These are phyloP conservation scores for Hypoxylon sp. DNA, from an alignment of 2,329 filamentous ascomycete genomes.

Conservation along the genomic window DNA sequence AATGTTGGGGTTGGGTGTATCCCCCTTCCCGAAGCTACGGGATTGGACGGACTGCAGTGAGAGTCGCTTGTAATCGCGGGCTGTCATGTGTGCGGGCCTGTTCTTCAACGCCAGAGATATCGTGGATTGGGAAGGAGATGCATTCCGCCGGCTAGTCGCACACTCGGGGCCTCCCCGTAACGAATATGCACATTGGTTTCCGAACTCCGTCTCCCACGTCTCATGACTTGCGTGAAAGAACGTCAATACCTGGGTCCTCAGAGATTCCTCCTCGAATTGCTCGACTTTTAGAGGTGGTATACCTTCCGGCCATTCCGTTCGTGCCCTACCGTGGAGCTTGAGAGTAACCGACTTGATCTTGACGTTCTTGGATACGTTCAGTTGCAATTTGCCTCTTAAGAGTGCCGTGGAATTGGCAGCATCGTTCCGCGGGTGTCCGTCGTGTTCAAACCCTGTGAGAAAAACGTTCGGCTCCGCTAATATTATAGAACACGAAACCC, in stretches of 20 bases:
- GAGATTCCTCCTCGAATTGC: slow-evolving; percentile 84
- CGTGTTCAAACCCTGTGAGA: slow-evolving; percentile 82
- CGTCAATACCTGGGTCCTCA: slow-evolving; percentile 89
- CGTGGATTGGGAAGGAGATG: slow-evolving; percentile 53
- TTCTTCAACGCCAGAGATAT: slow-evolving; percentile 54
- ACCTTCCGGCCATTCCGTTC: slow-evolving; percentile 96
- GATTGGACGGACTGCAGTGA: slow-evolving; percentile 87
- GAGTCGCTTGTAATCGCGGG: slow-evolving; percentile 74
- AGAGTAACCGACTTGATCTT: slow-evolving; percentile 94
- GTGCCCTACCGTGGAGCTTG: slow-evolving; percentile 85
- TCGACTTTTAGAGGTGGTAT: slow-evolving; percentile 91
- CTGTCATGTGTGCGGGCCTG: slow-evolving; percentile 54
- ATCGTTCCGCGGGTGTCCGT: slow-evolving; percentile 68
- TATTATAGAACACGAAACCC: slow-evolving; percentile 79
- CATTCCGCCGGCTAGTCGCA: slow-evolving; percentile 48
- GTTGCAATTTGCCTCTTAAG: slow-evolving; percentile 84
- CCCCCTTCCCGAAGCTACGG: slow-evolving; percentile 86
- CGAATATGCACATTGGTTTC: slow-evolving; percentile 73
- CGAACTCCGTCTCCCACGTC: slow-evolving; percentile 72
- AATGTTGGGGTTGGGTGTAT: slow-evolving; percentile 74
- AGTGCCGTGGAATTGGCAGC: slow-evolving; percentile 80
- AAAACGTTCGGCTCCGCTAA: slow-evolving; percentile 87
- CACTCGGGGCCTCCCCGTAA: slow-evolving; percentile 59
- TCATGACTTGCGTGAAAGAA: slow-evolving; percentile 88
- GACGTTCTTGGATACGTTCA: slow-evolving; percentile 87